These are phyloP conservation scores for Fragaria vesca DNA, from an alignment of 306 rosid species.

Conservation along the genomic window DNA sequence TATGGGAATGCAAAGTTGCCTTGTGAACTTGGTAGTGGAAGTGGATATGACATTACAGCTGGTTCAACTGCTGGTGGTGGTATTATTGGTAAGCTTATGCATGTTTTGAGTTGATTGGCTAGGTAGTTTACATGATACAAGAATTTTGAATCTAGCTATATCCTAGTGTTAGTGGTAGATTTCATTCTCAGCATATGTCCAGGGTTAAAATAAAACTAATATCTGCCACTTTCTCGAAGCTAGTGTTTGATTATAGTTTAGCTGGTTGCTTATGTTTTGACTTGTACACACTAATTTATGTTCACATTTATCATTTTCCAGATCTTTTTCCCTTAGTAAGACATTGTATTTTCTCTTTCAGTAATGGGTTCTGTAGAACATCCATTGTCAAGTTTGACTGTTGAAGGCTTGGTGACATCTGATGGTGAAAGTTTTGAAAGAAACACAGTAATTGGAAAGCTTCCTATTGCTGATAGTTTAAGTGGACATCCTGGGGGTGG, in stretches of 20 bases:
- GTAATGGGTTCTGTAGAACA: slow-evolving; percentile 89
- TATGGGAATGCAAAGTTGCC: slow-evolving; percentile 78
- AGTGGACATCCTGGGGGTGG: slow-evolving; percentile 90
- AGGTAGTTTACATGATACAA: slow-evolving; percentile 9
- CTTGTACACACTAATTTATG: slow-evolving; percentile 9
- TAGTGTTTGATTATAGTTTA: not conserved
- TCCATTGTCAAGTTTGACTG: slow-evolving; percentile 78
- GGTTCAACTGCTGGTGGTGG: slow-evolving; percentile 90
- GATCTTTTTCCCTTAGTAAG: slow-evolving; percentile 6
- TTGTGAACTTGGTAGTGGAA: slow-evolving; percentile 99
- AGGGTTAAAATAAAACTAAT: not conserved
- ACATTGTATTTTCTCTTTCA: slow-evolving; percentile 37
- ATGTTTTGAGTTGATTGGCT: slow-evolving; percentile 18
- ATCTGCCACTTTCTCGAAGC: not conserved
- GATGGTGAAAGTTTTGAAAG: slow-evolving; percentile 74
- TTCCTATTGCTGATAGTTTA: slow-evolving; percentile 31
- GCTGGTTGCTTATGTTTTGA: not conserved
- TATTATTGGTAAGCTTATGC: slow-evolving; percentile 63
- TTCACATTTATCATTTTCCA: slow-evolving; percentile 8
- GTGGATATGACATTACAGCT: slow-evolving; percentile 61
- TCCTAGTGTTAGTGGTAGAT: not conserved
- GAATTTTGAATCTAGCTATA: not conserved
- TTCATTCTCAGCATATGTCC: not conserved
- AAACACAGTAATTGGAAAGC: slow-evolving; percentile 23
- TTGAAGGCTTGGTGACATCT: slow-evolving; percentile 69